phyloP scores from a whole-genome alignment of 2,329 filamentous ascomycete species.

The Pestalotiopsis sp. region DNA sequence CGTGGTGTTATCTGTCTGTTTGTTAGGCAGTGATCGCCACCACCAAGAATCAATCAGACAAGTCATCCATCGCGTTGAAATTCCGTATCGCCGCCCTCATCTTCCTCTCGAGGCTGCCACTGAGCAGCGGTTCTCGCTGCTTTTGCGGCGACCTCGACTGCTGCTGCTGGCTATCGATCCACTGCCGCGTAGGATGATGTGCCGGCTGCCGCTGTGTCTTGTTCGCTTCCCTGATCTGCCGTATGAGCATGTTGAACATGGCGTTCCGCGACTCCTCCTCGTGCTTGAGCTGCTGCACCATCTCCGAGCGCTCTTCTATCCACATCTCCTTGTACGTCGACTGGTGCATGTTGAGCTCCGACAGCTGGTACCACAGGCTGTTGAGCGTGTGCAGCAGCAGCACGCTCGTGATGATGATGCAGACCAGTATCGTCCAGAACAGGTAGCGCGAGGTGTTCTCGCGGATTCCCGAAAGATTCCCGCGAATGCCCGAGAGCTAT shows the following conservation, averaged over 20 bases:
- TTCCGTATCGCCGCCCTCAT: neutral
- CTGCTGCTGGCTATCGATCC: neutral
- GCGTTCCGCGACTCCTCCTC: slow-evolving; percentile 1
- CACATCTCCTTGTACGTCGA: slow-evolving; percentile 11
- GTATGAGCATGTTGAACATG: neutral
- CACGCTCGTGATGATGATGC: neutral
- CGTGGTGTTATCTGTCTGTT: neutral
- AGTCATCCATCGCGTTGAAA: neutral
- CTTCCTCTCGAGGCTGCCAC: neutral
- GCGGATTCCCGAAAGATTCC: slow-evolving; percentile 6
- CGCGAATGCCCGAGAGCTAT: neutral
- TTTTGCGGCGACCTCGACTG: neutral
- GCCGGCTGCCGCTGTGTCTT: neutral
- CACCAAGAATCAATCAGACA: neutral
- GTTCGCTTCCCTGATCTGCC: neutral
- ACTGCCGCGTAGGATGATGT: neutral
- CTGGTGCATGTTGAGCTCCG: slow-evolving; percentile 14
- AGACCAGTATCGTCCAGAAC: slow-evolving; percentile 13
- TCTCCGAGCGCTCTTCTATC: slow-evolving; percentile 9
- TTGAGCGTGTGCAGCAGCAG: slow-evolving; percentile 12
- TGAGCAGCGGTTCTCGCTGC: neutral
- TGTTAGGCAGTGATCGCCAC: too few species aligned
- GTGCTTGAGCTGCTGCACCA: neutral
- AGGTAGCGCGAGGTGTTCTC: slow-evolving; percentile 14
- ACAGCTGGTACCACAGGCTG: slow-evolving; percentile 9